Evolutionary conservation across 1,139 yeast genomes (phyloP).

Genomic region (Geotrichum aggregatum): DNA sequence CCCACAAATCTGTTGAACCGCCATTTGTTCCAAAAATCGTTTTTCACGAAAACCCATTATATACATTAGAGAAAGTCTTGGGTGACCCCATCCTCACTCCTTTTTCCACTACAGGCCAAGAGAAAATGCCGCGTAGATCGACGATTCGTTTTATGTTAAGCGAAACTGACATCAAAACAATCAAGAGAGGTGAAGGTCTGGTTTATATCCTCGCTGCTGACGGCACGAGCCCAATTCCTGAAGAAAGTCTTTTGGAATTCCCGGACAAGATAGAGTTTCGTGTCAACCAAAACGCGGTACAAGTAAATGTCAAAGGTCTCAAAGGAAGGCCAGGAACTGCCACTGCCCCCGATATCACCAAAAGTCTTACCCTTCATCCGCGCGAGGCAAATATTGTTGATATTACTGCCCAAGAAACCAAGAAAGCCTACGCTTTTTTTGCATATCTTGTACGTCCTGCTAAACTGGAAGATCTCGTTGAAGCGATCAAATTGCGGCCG

Average conservation of each 20-base stretch:
- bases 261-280: conserved; percentile 3
- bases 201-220: conserved; percentile 11
- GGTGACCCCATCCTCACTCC: conserved; percentile 11
- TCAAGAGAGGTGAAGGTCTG: neutral
- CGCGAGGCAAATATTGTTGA: conserved; percentile 29
- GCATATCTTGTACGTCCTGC: conserved; percentile 31
- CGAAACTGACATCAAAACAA: neutral
- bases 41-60: conserved; percentile 12
- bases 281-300: conserved; percentile 3
- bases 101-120: neutral
- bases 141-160: conserved; percentile 11
- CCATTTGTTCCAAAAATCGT: too few relatives aligned
- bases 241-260: conserved; percentile 5
- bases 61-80: neutral
- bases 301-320: conserved; percentile 31
- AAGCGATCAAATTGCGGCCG: conserved; percentile 30
- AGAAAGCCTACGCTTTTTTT: conserved; percentile 29
- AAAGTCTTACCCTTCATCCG: conserved; percentile 14
- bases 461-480: conserved; percentile 30
- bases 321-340: conserved; percentile 41
- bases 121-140: conserved; percentile 1
- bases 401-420: conserved; percentile 26
- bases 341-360: conserved; percentile 40
- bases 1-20: too few relatives aligned
- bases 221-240: neutral